A percentile compares a stretch with the other conserved stretches of the same genome.
These are phyloP conservation scores for Agarophyton chilense DNA, from an alignment of 23 red algal genomes.

Conservation along the genomic window DNA sequence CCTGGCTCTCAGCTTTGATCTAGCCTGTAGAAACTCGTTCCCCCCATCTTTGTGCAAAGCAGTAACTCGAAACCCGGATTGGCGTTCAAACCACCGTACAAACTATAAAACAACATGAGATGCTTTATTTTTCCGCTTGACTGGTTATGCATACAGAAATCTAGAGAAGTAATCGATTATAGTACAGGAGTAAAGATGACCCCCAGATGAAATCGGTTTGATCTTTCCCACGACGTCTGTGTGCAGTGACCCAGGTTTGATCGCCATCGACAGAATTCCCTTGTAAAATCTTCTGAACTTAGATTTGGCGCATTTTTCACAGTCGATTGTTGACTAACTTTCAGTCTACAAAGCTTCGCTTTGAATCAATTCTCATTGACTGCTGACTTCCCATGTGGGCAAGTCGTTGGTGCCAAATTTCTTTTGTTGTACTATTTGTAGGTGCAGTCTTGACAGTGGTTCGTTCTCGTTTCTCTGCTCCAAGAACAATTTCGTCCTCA, in stretches of 20 bases:
- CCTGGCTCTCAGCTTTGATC: neutral
- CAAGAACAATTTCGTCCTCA: neutral
- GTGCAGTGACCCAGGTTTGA: neutral
- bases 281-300: conserved; percentile 1
- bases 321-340: neutral
- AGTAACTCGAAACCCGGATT: neutral
- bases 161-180: neutral
- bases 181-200: neutral
- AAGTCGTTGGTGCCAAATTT: conserved; percentile 28
- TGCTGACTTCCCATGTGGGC: neutral
- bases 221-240: conserved; percentile 30
- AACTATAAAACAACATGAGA: neutral
- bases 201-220: neutral
- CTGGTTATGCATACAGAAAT: neutral
- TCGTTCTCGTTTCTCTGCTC: neutral
- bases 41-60: conserved; percentile 13
- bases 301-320: conserved; percentile 12
- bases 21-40: neutral
- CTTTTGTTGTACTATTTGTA: conserved; percentile 4
- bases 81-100: conserved; percentile 35
- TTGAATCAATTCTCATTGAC: conserved; percentile 1
- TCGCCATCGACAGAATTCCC: neutral
- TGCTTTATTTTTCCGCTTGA: conserved; percentile 13
- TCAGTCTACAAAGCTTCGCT: neutral
- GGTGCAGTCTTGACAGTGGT: neutral